These are phyloP conservation scores for Paxillus ammoniavirescens DNA, from an alignment of 768 basidiomycete species.

Conservation along the genomic window DNA sequence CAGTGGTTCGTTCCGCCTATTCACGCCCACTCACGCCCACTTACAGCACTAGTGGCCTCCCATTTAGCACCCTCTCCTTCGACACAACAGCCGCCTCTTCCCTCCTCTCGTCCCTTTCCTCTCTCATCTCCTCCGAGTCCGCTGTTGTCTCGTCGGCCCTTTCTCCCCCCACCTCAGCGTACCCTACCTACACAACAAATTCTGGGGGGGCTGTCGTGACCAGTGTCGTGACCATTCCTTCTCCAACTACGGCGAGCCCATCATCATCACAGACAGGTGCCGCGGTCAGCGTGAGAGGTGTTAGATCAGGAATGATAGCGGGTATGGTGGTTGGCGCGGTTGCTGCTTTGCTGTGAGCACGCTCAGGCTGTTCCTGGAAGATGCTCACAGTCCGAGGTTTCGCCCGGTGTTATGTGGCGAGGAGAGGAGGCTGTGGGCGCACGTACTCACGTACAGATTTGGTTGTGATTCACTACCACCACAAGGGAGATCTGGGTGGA, in stretches of 20 bases:
- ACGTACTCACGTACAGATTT: neutral
- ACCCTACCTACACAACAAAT: no score
- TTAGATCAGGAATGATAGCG: neutral
- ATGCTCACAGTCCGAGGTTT: no score
- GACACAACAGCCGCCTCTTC: slow-evolving; percentile 24
- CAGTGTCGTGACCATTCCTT: neutral
- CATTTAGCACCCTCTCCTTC: slow-evolving; percentile 17
- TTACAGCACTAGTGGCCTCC: slow-evolving; percentile 22
- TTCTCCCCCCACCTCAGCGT: neutral
- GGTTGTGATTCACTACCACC: neutral
- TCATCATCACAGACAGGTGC: slow-evolving; percentile 10
- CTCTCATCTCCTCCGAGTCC: slow-evolving; percentile 27
- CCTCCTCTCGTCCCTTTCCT: slow-evolving; percentile 19
- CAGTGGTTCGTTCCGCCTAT: neutral
- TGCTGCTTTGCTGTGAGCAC: slow-evolving; percentile 2
- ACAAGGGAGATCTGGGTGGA: no score
- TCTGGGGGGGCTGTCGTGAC: neutral
- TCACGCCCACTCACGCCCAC: neutral
- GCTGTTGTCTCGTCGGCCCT: slow-evolving; percentile 10
- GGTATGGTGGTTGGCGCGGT: slow-evolving; percentile 7
- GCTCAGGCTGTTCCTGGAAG: no score
- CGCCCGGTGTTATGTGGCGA: neutral
- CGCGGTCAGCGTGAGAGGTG: neutral
- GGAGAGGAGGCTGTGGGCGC: neutral
- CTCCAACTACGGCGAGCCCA: neutral